Conservation (phyloP, 2,329 filamentous ascomycete species). For the Biscogniauxia mediterranea region DNA sequence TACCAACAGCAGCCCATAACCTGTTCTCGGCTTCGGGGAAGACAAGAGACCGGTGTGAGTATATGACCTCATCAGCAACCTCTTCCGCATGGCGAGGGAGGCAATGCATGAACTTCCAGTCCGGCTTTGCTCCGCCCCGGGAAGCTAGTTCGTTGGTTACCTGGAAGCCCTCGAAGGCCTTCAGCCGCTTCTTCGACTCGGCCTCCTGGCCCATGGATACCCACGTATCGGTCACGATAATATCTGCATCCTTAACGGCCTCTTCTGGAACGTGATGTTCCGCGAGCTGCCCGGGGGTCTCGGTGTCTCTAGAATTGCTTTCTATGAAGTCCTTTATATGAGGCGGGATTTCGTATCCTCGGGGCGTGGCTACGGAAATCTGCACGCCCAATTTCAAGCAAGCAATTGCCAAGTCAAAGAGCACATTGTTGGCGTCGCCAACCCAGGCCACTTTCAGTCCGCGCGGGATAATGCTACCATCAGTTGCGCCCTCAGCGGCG, state of each 20-base stretch:
- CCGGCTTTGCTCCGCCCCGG: constrained; percentile 78
- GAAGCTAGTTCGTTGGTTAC: constrained; percentile 83
- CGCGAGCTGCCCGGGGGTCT: constrained; percentile 61
- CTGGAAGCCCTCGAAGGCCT: constrained; percentile 86
- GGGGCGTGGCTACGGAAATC: constrained; percentile 81
- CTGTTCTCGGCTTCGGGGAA: constrained; percentile 95
- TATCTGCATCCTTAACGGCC: constrained; percentile 79
- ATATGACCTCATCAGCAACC: constrained; percentile 93
- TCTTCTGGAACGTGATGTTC: constrained; percentile 83
- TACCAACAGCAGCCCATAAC: constrained; percentile 81
- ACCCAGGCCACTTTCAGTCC: constrained; percentile 94
- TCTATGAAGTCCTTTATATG: constrained; percentile 72
- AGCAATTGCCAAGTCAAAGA: constrained; percentile 88
- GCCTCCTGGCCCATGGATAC: constrained; percentile 96
- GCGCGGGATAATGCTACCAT: constrained; percentile 61
- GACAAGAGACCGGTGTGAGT: constrained; percentile 78
- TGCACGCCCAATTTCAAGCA: constrained; percentile 85
- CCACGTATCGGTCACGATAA: constrained; percentile 97
- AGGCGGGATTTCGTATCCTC: constrained; percentile 77
- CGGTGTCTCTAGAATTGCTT: constrained; percentile 56
- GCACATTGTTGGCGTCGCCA: constrained; percentile 94
- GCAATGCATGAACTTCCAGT: constrained; percentile 99
- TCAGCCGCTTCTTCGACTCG: constrained; percentile 73
- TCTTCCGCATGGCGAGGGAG: constrained; percentile 89
- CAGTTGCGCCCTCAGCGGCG: constrained; percentile 41